Evolutionary conservation across 2,329 filamentous ascomycete species (phyloP).

Genomic region (Didymella glomerata): DNA sequence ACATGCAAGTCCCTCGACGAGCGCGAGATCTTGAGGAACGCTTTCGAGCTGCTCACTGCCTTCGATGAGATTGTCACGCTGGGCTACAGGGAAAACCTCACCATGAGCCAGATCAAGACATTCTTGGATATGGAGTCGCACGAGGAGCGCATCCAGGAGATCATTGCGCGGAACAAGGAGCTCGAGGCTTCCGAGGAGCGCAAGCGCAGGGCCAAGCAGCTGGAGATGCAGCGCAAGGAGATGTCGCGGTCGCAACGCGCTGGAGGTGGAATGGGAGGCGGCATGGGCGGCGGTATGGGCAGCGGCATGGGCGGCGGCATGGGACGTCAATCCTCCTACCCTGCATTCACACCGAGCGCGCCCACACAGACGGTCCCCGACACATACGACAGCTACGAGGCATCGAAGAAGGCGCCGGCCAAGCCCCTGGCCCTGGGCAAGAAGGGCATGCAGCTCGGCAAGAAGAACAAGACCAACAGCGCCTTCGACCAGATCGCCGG

Average conservation of each 20-base stretch:
- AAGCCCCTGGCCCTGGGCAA: constrained; percentile 83
- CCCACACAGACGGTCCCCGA: constrained; percentile 74
- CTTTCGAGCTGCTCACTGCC: constrained; percentile 93
- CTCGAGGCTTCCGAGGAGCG: constrained; percentile 97
- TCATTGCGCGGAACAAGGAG: constrained; percentile 83
- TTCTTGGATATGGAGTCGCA: constrained; percentile 99
- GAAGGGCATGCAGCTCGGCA: constrained; percentile 99
- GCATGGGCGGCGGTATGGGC: constrained; percentile 34
- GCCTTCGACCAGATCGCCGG: constrained; percentile 96
- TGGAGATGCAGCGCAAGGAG: constrained; percentile 99
- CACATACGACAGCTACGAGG: constrained; percentile 93
- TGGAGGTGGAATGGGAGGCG: constrained; percentile 49
- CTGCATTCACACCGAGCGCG: constrained; percentile 83
- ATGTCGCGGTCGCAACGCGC: constrained; percentile 77
- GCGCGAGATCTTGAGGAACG: constrained; percentile 91
- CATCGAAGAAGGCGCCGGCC: constrained; percentile 90
- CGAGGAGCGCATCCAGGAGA: constrained; percentile 96
- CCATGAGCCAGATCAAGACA: constrained; percentile 96
- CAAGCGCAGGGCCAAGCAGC: constrained; percentile 97
- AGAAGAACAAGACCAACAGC: constrained; percentile 97
- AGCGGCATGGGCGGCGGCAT: constrained; percentile 53
- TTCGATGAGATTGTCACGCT: constrained; percentile 97
- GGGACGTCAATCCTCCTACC: constrained; percentile 80
- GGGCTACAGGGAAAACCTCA: constrained; percentile 95
- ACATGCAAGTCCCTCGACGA: constrained; percentile 97